Base-by-base conservation (phyloP, 2,329 filamentous ascomycete species). In the Helicocarpus griseus region DNA sequence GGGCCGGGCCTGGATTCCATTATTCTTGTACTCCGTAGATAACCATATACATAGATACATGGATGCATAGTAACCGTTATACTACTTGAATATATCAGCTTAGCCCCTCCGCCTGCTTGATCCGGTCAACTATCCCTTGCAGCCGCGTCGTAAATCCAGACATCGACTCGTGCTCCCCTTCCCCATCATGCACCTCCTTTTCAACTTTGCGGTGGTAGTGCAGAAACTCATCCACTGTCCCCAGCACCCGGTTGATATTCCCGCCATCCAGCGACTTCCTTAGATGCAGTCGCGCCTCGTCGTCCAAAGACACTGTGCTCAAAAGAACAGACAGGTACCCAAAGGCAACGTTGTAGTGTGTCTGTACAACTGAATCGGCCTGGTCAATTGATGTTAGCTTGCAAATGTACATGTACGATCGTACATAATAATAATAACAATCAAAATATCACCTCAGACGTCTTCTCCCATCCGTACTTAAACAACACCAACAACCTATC, bases 281-380 rank as follows among this genome's bases (percentile, higher is more conserved):
- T 14, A 81, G 65, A 22, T 69, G 67, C 8, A 59, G 50, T 39
- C 74, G 70, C 4, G 77, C 72, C 2, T 64, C 62, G 7, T 63
- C 54, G 49, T 79, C 73, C 26, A 93, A 73, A 58, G 83, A 89
- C 22, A 96, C 72, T 58, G 89, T 93, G 17, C 89, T 88, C 2
- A 97, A 76, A 5, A 95, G 74, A 13, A 96, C 83, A 0, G 89
- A 83, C 22, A 96, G 75, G 65, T 95, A 96, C 14, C 89, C 90
- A 65, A 91, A 82, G 1, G 86, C 84, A 26, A 97, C 89, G 58
- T 90, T 89, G 48, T 86, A 77, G 54, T 86, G 83, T 24, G 83
- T 84, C 63, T 90, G 87, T 61, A 88, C 69, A 53, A 79, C 69
- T 5, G 76, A 78, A 55, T 75, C 67, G 51, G 76, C 77, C 75